Percentiles rank a stretch among this genome's conserved stretches.
These are phyloP conservation scores for Leccinum obscurum DNA, from an alignment of 768 basidiomycete species.

Conservation along the genomic window DNA sequence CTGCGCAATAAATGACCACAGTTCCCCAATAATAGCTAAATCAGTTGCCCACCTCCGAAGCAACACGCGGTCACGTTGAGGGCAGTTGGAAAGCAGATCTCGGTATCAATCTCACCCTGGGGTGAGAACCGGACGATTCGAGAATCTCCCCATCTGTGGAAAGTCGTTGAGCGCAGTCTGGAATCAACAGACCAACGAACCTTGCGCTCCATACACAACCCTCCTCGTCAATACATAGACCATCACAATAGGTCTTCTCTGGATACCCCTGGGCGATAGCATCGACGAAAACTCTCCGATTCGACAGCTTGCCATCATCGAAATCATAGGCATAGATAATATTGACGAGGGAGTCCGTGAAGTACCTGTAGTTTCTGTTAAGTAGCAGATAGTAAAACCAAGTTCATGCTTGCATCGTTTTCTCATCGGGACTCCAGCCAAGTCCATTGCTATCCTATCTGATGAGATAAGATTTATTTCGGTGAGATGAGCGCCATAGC, in stretches of 20 bases:
- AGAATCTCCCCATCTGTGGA: constrained; percentile 64
- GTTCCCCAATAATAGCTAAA: constrained; percentile 6
- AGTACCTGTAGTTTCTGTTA: constrained; percentile 48
- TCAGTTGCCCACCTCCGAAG: constrained; percentile 45
- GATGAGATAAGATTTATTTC: background rate
- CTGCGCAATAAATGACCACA: constrained; percentile 30
- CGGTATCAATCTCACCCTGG: constrained; percentile 55
- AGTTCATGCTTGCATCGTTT: constrained; percentile 19
- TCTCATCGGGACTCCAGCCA: constrained; percentile 24
- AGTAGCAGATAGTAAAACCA: constrained; percentile 7
- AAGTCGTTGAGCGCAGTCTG: background rate
- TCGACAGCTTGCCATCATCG: constrained; percentile 52
- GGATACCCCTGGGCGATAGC: constrained; percentile 53
- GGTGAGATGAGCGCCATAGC: constrained; percentile 9
- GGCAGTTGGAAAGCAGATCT: constrained; percentile 60
- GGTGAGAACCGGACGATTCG: constrained; percentile 53
- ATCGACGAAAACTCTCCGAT: constrained; percentile 59
- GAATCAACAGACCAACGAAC: constrained; percentile 31
- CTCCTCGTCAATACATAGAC: constrained; percentile 62
- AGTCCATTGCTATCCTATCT: constrained; percentile 23
- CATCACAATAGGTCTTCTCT: constrained; percentile 57
- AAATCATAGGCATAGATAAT: constrained; percentile 61
- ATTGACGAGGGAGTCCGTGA: constrained; percentile 67
- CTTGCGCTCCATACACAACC: constrained; percentile 68
- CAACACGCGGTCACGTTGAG: constrained; percentile 66